Percentiles rank a stretch among this genome's conserved stretches.
These are phyloP conservation scores for Cytospora paraplurivora DNA, from an alignment of 2,329 filamentous ascomycete genomes.

Conservation along the genomic window DNA sequence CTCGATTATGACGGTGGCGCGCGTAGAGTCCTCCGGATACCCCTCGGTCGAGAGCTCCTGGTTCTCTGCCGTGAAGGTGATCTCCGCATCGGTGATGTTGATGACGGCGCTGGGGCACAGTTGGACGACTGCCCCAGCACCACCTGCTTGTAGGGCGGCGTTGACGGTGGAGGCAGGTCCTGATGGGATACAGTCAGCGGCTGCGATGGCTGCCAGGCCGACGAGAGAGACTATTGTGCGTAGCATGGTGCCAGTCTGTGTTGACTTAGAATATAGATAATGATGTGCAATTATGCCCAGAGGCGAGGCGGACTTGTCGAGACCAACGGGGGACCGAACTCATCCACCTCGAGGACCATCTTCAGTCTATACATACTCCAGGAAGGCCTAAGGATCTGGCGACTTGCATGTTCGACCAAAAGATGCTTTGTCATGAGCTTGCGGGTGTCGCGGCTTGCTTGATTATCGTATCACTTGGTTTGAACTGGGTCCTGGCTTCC, in stretches of 20 bases:
- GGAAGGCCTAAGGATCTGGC: background rate
- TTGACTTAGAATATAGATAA: background rate
- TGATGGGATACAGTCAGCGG: constrained; percentile 31
- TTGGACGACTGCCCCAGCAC: constrained; percentile 30
- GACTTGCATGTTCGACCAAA: background rate
- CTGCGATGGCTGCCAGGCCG: constrained; percentile 4
- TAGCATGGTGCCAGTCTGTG: background rate
- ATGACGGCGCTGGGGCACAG: constrained; percentile 31
- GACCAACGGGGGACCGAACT: background rate
- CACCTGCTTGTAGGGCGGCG: constrained; percentile 28
- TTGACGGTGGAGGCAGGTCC: constrained; percentile 32
- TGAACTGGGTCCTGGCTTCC: background rate
- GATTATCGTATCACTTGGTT: background rate
- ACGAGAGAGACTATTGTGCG: background rate
- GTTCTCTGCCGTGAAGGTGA: constrained; percentile 32
- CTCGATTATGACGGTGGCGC: constrained; percentile 33
- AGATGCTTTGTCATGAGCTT: background rate
- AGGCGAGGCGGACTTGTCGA: background rate
- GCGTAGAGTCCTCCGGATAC: constrained; percentile 32
- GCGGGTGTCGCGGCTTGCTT: background rate
- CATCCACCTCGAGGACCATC: background rate
- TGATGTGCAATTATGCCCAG: background rate
- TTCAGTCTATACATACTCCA: background rate
- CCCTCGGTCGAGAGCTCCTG: constrained; percentile 35
- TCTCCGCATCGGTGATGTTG: constrained; percentile 26